These are phyloP conservation scores for Glycine latifolia DNA, from an alignment of 306 rosid genomes.

Conservation along the genomic window DNA sequence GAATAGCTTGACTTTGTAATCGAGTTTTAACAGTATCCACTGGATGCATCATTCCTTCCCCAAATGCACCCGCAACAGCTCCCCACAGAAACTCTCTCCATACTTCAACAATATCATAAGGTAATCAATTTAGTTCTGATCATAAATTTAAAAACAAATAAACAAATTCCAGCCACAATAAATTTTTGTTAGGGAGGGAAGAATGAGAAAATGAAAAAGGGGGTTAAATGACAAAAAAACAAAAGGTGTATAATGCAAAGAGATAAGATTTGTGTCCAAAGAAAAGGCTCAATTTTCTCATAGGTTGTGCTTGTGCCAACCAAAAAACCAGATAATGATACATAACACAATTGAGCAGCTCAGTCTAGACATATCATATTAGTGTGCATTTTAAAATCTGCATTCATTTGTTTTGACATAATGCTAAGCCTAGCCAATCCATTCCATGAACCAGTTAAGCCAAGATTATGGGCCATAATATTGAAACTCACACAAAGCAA, in stretches of 20 bases:
- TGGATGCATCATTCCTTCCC: conserved; percentile 96
- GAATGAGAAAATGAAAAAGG: background rate
- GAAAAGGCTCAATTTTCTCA: conserved; percentile 1
- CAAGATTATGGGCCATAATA: background rate
- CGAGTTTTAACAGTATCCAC: conserved; percentile 86
- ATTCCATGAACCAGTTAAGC: background rate
- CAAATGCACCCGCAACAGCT: conserved; percentile 91
- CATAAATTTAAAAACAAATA: conserved; percentile 1
- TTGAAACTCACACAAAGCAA: background rate
- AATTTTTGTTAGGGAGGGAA: no score
- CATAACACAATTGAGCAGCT: background rate
- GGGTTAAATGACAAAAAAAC: background rate
- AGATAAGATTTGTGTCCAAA: background rate
- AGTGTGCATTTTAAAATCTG: background rate
- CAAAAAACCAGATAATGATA: background rate
- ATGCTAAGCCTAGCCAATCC: background rate
- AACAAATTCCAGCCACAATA: background rate
- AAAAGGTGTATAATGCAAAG: conserved; percentile 12
- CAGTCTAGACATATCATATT: background rate
- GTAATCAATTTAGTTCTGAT: conserved; percentile 34
- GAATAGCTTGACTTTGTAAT: conserved; percentile 85
- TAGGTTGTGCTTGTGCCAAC: conserved; percentile 14
- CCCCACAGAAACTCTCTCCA: conserved; percentile 97
- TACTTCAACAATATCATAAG: conserved; percentile 53
- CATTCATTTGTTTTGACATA: conserved; percentile 15